Conservation (phyloP, 257 asterid genomes). For the Ophiorrhiza pumila region DNA sequence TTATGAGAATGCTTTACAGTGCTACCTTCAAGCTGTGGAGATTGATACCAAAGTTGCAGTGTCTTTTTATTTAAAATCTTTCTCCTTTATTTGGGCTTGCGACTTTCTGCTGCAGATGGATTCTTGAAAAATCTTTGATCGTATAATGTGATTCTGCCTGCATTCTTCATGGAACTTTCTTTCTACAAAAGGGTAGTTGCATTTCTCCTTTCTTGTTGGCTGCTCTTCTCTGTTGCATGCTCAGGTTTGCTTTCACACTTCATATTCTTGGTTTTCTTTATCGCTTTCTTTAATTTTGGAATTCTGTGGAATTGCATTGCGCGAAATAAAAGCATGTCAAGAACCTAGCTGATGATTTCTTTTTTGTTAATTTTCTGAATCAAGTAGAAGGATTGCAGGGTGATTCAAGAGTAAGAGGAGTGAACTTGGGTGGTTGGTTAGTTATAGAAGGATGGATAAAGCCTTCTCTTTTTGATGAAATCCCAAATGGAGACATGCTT, state of each 20-base stretch:
- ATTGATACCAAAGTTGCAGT: no score
- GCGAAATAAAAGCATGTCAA: neutral
- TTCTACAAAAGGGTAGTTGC: slow-evolving; percentile 44
- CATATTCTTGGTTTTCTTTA: slow-evolving; percentile 13
- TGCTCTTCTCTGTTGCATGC: slow-evolving; percentile 41
- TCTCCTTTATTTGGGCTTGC: slow-evolving; percentile 4
- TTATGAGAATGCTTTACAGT: no score
- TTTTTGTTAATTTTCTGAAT: slow-evolving; percentile 15
- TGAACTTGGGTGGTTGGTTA: slow-evolving; percentile 75
- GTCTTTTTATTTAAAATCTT: no score
- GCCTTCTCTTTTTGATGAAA: slow-evolving; percentile 59
- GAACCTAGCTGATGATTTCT: neutral
- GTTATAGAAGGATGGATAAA: slow-evolving; percentile 66
- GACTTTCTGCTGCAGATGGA: slow-evolving; percentile 21
- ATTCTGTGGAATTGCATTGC: neutral
- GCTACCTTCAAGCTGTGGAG: no score
- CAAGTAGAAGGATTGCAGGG: slow-evolving; percentile 60
- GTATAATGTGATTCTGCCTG: slow-evolving; percentile 28
- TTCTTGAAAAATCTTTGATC: slow-evolving; percentile 18
- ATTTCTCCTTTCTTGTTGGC: slow-evolving; percentile 43
- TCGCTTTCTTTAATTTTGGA: neutral
- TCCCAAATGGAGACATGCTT: slow-evolving; percentile 54
- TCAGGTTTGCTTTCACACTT: slow-evolving; percentile 43
- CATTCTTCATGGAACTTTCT: slow-evolving; percentile 43
- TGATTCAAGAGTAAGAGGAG: slow-evolving; percentile 50